Base-by-base conservation (phyloP, 2,329 filamentous ascomycete species). In the Trichoderma koningii region DNA sequence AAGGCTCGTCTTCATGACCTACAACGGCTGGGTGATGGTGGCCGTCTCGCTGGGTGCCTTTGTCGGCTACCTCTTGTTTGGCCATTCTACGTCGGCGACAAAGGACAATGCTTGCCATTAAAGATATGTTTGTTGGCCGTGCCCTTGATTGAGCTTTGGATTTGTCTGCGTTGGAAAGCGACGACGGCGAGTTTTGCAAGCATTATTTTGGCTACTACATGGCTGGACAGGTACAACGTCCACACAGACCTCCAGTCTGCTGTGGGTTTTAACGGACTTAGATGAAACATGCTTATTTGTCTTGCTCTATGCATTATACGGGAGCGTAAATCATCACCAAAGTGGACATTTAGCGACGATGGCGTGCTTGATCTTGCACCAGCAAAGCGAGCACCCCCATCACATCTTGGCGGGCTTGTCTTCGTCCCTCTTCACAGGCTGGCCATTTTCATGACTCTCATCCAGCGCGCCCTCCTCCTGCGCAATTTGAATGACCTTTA, bases 1-100 rank as follows among this genome's bases (percentile, higher is more conserved):
- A 42, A 98, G 94, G 95, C 83, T 99, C 67, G 80, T 99, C 23
- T 99, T 99, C 79, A 99, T 99, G 95, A 99, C 95, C n/a, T 99
- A 99, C 80, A 99, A 99, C 73, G 95, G 95, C 64, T 96, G 91
- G 89, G 88, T 99, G 70, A 99, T 99, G 95, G 78, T 96, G 70
- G 86, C 94, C 3, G 93, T 98, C 17, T 90, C 90, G 0, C 81
- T 96, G 10, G 95, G 95, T 17, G 93, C 94, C 0, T 96, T 96
- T 70, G 77, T 96, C 51, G 95, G 95, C 50, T 97, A 96, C 75
- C 75, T 97, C 66, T 72, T 89, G 51, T 99, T 97, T 79, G 90
- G 91, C 17, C 85, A 87, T 64, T 81, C 83, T 62, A 87, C 87
- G 1, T 84, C 87, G 61, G 85, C 89, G 7, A 89, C 89, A 30